Conservation (phyloP, 164 flowering plant genomes). For the Vitis labrusca region DNA sequence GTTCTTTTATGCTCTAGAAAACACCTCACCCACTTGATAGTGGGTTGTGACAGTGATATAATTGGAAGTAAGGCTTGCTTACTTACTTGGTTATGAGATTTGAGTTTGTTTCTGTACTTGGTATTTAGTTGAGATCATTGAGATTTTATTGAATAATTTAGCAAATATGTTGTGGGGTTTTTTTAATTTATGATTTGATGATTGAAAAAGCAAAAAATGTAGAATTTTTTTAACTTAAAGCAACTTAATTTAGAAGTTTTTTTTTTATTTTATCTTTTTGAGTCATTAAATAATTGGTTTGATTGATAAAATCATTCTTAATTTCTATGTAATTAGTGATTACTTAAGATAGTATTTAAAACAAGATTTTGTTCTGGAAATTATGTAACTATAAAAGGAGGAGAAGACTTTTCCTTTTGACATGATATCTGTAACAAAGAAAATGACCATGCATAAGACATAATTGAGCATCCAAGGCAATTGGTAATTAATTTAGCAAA, state of each 20-base stretch:
- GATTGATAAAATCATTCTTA: constrained; percentile 19
- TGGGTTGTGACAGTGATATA: neutral
- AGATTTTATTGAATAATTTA: constrained; percentile 12
- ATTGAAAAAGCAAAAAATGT: constrained; percentile 21
- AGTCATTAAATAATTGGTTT: constrained; percentile 36
- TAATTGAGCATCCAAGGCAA: no score
- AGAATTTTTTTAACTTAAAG: constrained; percentile 20
- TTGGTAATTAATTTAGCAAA: no score
- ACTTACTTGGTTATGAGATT: neutral
- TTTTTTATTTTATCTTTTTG: constrained; percentile 4
- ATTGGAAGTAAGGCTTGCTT: no score
- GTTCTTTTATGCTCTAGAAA: no score
- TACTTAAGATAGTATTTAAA: constrained; percentile 22
- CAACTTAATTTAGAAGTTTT: constrained; percentile 22
- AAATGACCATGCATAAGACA: no score
- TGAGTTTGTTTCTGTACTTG: constrained; percentile 1
- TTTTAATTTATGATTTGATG: constrained; percentile 9
- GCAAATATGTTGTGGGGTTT: constrained; percentile 22
- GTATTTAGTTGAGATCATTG: no score
- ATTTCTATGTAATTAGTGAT: constrained; percentile 15
- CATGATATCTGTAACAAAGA: no score
- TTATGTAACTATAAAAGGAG: constrained; percentile 14
- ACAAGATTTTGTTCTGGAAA: constrained; percentile 16
- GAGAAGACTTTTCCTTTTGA: neutral
- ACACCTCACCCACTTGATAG: no score